Conservation (phyloP, 176 grass and related monocot species). For the Zizania latifolia region DNA sequence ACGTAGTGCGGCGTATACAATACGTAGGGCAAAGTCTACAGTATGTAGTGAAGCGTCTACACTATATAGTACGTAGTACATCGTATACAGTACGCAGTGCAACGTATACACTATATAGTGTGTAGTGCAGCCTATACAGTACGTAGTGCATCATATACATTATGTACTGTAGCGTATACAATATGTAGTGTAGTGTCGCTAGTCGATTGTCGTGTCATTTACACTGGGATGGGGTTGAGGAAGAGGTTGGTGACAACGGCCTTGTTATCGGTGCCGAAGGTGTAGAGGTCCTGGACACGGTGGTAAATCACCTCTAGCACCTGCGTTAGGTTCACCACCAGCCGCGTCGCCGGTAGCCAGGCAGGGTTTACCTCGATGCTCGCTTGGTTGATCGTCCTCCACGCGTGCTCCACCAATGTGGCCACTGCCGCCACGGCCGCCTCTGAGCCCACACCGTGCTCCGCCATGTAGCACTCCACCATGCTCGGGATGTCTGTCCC, state of each 20-base stretch:
- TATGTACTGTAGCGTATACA: too few relatives aligned
- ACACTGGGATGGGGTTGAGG: neutral
- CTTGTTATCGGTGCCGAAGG: neutral
- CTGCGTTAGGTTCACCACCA: constrained; percentile 20
- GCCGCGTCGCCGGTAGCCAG: neutral
- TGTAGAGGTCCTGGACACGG: constrained; percentile 17
- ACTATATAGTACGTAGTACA: too few relatives aligned
- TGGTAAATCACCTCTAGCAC: constrained; percentile 17
- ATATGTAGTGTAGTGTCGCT: too few relatives aligned
- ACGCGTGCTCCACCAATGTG: neutral
- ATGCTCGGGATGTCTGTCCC: neutral
- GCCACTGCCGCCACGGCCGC: constrained; percentile 1
- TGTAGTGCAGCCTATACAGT: too few relatives aligned
- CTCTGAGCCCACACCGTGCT: neutral
- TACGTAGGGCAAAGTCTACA: too few relatives aligned
- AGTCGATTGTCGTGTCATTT: too few relatives aligned
- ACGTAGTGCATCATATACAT: too few relatives aligned
- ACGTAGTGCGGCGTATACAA: too few relatives aligned
- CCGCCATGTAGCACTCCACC: constrained; percentile 11
- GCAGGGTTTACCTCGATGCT: neutral
- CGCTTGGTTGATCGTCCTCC: neutral
- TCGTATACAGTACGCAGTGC: too few relatives aligned
- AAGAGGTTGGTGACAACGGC: neutral
- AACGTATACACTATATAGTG: too few relatives aligned
- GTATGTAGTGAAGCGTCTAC: too few relatives aligned